Percentiles rank a stretch among this genome's conserved stretches.
Evolutionary conservation across 495 filamentous ascomycete species (phyloP).

Genomic region (Penicillium roqueforti): DNA sequence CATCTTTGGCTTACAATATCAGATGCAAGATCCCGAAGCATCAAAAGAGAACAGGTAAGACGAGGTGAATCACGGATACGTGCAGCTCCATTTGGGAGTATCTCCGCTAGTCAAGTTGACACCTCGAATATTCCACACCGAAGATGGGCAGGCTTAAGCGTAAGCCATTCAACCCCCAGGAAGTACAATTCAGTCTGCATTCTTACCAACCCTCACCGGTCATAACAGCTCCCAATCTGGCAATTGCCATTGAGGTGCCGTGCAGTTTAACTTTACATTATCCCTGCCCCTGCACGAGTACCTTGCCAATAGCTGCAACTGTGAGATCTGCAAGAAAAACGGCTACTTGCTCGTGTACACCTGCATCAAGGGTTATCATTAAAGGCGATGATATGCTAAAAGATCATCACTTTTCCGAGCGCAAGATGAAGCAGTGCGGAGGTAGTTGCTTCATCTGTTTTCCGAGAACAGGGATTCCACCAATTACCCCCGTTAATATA

Average conservation of each 20-base stretch:
- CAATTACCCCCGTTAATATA: background rate
- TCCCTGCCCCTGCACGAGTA: background rate
- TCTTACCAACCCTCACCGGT: background rate
- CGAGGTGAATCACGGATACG: background rate
- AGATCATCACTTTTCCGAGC: background rate
- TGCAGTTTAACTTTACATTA: background rate
- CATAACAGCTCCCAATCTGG: background rate
- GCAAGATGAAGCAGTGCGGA: background rate
- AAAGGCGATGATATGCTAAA: background rate
- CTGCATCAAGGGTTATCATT: background rate
- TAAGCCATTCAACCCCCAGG: no score
- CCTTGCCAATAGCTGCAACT: background rate
- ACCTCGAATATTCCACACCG: no score
- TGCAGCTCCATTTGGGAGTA: background rate
- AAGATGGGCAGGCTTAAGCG: no score
- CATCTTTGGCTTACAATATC: slow-evolving; percentile 17
- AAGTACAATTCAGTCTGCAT: background rate
- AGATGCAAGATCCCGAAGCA: background rate
- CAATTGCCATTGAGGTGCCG: background rate
- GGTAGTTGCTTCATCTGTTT: background rate
- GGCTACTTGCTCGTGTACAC: background rate
- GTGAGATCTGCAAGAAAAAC: background rate
- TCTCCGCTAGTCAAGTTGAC: no score
- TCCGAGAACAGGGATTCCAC: background rate
- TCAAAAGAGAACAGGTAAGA: background rate